Evolutionary conservation across 345 rosid species (phyloP), one percentile per base, ranked within the genome.

Genomic region (Aurinia saxatilis): DNA sequence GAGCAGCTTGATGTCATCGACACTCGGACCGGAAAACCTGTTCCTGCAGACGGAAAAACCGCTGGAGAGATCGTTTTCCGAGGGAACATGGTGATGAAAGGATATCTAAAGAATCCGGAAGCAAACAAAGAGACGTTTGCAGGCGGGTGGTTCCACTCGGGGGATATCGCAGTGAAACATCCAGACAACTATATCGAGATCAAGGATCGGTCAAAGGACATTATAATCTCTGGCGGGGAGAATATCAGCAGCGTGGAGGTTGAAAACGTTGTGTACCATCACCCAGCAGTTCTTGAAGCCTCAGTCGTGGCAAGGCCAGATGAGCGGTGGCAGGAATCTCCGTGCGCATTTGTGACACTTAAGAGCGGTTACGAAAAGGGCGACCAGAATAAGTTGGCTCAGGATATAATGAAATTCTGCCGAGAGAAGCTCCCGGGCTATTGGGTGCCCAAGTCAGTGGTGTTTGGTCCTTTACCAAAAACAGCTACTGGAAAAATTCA

Each of bases 401-500:
- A 84, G 55, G 90, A 85, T 42, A 76, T 93, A 37, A 78, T 82
- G 77, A 84, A 73, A 69, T 90, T 85, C 66, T 72, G 82, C 73
- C 56, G 82, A 49, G 70, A 74, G 11, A 90, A 90, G 63, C 75
- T 87, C 79, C 95, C 95, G n/a, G 80, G 81, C 41, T 93, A 79
- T 62, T 85, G 97, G 89, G 97, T 87, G 15, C 97, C 96, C 0
- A 90, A 72, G 66, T 90, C 99, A 0, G 84, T 90, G 6, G 63
- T 90, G 23, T 88, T 95, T 56, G 96, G 96, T 21, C 77, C 87
- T 0, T 68, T 93, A 76, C 97, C 97, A 1, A 93, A 87, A 78
- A 87, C 96, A 0, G 97, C 99, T 6, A 87, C 95, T 3, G 99
- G 97, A 17, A 90, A 87, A 81, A 86, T 87, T 67, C 99, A 82